These are phyloP conservation scores for Penicillium hesseltinei DNA, from an alignment of 2,329 filamentous ascomycete genomes.

Conservation along the genomic window DNA sequence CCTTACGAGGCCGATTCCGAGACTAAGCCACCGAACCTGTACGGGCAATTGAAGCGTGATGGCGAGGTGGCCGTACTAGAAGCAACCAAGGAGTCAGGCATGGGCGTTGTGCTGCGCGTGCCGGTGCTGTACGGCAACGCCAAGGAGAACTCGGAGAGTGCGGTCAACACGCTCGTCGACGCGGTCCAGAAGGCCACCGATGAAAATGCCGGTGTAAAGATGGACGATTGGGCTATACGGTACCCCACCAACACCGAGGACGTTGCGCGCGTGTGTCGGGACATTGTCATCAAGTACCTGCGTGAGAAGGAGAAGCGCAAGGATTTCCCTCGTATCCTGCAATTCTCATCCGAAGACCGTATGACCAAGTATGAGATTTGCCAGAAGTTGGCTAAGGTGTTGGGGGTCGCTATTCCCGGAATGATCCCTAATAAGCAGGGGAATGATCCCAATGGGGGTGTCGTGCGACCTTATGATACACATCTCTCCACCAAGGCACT, in stretches of 20 bases:
- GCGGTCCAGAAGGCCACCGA: conserved; percentile 71
- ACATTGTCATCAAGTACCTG: conserved; percentile 70
- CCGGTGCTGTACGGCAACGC: conserved; percentile 82
- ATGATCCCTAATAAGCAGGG: conserved; percentile 67
- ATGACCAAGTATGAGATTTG: conserved; percentile 92
- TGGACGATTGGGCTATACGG: conserved; percentile 82
- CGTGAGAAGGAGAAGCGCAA: conserved; percentile 48
- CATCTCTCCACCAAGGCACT: conserved; percentile 77
- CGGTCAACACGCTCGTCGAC: conserved; percentile 78
- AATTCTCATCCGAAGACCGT: conserved; percentile 82
- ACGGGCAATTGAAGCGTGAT: conserved; percentile 70
- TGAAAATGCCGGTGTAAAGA: conserved; percentile 60
- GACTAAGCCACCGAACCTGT: conserved; percentile 74
- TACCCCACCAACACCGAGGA: conserved; percentile 91
- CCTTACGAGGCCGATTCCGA: conserved; percentile 68
- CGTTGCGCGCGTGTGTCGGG: conserved; percentile 73
- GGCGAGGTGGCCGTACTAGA: conserved; percentile 70
- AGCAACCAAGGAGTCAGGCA: conserved; percentile 53
- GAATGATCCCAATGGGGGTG: conserved; percentile 67
- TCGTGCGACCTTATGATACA: conserved; percentile 82
- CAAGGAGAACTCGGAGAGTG: conserved; percentile 70
- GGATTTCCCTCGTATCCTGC: conserved; percentile 67
- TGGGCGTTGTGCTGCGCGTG: conserved; percentile 71
- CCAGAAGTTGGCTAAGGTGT: conserved; percentile 71
- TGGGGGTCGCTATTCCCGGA: conserved; percentile 67